Evolutionary conservation across 2,329 filamentous ascomycete genomes (phyloP).

Genomic region (Dactylonectria macrodidyma): DNA sequence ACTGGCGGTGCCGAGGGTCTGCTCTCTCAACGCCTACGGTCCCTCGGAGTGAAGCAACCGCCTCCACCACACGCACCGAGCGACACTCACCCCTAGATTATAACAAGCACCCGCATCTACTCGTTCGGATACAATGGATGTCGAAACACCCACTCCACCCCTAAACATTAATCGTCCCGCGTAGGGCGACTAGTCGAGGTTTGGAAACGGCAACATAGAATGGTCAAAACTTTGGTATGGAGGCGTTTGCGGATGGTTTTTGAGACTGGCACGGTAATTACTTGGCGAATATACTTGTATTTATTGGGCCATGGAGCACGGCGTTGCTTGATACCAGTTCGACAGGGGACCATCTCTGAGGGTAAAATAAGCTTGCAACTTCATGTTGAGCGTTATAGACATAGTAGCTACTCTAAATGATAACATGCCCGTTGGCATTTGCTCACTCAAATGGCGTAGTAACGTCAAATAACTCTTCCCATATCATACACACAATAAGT

Average conservation of each 20-base stretch:
- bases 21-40: constrained; percentile 77
- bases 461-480: background rate
- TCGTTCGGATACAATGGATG: constrained; percentile 7
- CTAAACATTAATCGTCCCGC: background rate
- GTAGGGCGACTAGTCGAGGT: background rate
- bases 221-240: background rate
- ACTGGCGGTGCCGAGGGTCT: constrained; percentile 71
- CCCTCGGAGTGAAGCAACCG: constrained; percentile 66
- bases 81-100: constrained; percentile 21
- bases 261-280: background rate
- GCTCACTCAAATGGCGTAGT: background rate
- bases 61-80: constrained; percentile 24
- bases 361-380: background rate
- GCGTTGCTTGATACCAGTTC: constrained; percentile 30
- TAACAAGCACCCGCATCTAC: constrained; percentile 6
- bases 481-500: constrained; percentile 18
- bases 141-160: constrained; percentile 19
- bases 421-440: background rate
- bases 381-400: constrained; percentile 12
- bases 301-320: constrained; percentile 4
- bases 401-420: background rate
- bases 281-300: background rate
- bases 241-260: constrained; percentile 2
- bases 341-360: background rate
- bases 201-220: constrained; percentile 18